Evolutionary conservation across 768 basidiomycete species (phyloP).

Genomic region (Pleurotus platypus): DNA sequence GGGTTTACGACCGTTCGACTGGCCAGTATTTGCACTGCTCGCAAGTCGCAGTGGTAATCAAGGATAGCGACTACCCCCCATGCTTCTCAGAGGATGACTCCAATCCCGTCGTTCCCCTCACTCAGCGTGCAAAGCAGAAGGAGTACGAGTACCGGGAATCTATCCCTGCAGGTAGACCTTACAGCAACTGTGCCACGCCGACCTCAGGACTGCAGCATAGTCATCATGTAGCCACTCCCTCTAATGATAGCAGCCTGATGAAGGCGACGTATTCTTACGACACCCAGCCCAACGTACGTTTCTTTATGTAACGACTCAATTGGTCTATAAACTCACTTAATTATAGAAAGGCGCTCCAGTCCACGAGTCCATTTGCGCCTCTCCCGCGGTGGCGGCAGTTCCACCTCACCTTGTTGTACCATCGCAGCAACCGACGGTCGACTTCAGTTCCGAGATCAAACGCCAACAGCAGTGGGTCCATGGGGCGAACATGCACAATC

Average conservation of each 20-base stretch:
- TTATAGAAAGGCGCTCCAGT: neutral
- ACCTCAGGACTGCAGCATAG: neutral
- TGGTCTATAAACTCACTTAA: too few species aligned
- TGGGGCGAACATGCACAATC: neutral
- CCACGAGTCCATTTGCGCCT: neutral
- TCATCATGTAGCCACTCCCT: neutral
- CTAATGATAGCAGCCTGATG: neutral
- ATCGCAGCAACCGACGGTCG: slow-evolving; percentile 5
- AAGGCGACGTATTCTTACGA: neutral
- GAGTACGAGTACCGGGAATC: too few species aligned
- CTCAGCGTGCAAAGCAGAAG: too few species aligned
- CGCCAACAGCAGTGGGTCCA: neutral
- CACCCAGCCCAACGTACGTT: neutral
- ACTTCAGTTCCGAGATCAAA: neutral
- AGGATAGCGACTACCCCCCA: neutral
- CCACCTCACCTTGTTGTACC: slow-evolving; percentile 8
- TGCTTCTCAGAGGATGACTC: neutral
- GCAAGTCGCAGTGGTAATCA: neutral
- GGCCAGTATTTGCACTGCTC: neutral
- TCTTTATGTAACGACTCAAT: neutral
- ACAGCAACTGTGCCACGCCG: neutral
- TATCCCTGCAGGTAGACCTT: too few species aligned
- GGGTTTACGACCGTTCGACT: neutral
- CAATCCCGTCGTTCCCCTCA: too few species aligned
- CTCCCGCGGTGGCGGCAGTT: neutral